Conservation (phyloP, 345 rosid species). For the Eucalyptus decipiens region DNA sequence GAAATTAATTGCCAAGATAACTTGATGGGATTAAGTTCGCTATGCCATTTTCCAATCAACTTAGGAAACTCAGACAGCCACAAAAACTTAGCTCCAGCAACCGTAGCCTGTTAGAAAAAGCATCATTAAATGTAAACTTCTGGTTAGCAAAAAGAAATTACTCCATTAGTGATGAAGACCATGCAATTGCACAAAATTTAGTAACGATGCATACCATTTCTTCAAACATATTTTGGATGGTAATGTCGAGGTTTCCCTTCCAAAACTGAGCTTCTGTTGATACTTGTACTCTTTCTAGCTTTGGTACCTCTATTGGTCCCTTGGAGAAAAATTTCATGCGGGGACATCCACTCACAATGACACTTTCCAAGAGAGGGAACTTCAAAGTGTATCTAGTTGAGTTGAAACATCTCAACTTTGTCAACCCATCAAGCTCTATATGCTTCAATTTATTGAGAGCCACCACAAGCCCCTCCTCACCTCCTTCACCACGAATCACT, state of each 20-base stretch:
- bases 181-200: neutral
- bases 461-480: neutral
- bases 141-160: no score
- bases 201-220: neutral
- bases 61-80: neutral
- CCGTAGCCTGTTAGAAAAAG: neutral
- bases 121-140: neutral
- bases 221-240: neutral
- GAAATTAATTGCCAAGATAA: neutral
- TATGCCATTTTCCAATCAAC: neutral
- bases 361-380: neutral
- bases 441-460: neutral
- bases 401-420: neutral
- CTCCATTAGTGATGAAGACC: no score
- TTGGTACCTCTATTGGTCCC: neutral
- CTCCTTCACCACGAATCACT: neutral
- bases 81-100: rapidly evolving
- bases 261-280: neutral
- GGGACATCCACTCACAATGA: neutral
- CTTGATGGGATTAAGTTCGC: neutral
- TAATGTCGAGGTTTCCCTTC: neutral
- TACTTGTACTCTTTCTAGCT: neutral
- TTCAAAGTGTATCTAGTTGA: neutral
- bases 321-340: rapidly evolving
- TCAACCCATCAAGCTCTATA: neutral